Evolutionary conservation across 108 stramenopile species (phyloP).

Genomic region (Cyclostephanos tholiformis): DNA sequence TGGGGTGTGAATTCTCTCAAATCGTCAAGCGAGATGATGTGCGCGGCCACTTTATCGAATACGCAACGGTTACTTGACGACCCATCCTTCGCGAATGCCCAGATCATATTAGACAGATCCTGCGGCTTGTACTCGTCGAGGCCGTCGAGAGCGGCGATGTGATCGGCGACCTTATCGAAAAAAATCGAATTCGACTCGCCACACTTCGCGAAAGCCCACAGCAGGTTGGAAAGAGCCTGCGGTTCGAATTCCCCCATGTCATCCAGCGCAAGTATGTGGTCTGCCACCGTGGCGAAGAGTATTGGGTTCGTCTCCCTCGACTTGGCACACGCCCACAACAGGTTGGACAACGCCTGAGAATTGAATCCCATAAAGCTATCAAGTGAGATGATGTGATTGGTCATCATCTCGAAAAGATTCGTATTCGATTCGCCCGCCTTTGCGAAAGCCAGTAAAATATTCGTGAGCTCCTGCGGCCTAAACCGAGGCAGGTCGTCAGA

Average conservation of each 20-base stretch:
- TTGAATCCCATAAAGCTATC: slow-evolving; percentile 1
- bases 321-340: slow-evolving; percentile 18
- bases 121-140: slow-evolving; percentile 20
- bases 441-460: slow-evolving; percentile 11
- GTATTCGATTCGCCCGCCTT: slow-evolving; percentile 14
- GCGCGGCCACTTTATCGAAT: slow-evolving; percentile 16
- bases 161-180: slow-evolving; percentile 16
- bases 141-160: slow-evolving; percentile 8
- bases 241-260: neutral
- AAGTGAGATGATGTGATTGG: slow-evolving; percentile 5
- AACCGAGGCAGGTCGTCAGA: neutral
- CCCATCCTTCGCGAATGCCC: slow-evolving; percentile 17
- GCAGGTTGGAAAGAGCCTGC: neutral
- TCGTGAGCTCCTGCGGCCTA: slow-evolving; percentile 15
- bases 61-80: slow-evolving; percentile 1
- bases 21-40: slow-evolving; percentile 1
- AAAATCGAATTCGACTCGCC: slow-evolving; percentile 7
- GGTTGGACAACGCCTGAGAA: slow-evolving; percentile 17
- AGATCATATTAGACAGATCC: slow-evolving; percentile 16
- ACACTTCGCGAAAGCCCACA: neutral
- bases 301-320: slow-evolving; percentile 5
- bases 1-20: neutral
- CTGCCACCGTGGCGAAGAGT: slow-evolving; percentile 11
- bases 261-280: neutral
- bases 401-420: slow-evolving; percentile 15